Base-by-base conservation (phyloP, 2,329 filamentous ascomycete species). In the Hortaea sp. region DNA sequence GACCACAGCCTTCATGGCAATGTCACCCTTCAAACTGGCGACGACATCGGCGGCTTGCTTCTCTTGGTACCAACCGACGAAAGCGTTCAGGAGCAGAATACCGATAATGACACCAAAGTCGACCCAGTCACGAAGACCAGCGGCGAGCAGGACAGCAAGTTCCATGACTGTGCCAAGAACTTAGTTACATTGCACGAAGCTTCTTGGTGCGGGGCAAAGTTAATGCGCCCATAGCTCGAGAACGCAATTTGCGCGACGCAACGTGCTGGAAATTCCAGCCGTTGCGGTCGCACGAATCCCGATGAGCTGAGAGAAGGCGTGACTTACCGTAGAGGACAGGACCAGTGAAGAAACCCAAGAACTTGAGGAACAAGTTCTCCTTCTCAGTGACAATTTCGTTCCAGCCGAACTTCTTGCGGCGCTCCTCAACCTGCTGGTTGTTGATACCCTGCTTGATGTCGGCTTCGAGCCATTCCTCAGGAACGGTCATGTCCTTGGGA, bases 41-140 rank as follows among this genome's bases (percentile, higher is more conserved):
- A 85, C 82, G 60, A 86, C 82, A 67, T 87, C 83, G 55, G 82
- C 83, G 58, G 83, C 83, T 68, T 86, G 82, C 72, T 87, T 87
- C 69, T 87, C 83, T 66, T 86, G 83, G 66, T 87, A 86, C 78
- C 82, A 87, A 72, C 83, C 83, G 65, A 86, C 83, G 53, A 81
- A 70, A 54, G 83, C 83, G 70, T 88, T 88, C 52, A 88, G 79
- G 62, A 82, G 58, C 46, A 88, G 71, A 66, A 88, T 87, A 72
- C 77, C 83, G 58, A 82, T 78, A 64, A 87, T 87, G 65, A 88
- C 81, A 76, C 82, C 82, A 56, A 86, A 76, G 71, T 88, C 83
- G 54, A 85, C 76, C 82, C 82, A 87, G 68, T 85, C 81, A 64
- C 76, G 75, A 53, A 88, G 79, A 76, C 82, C 83, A 62, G 80